Percentiles rank a stretch among this genome's conserved stretches.
Conservation (phyloP, 345 rosid species). For the Rhizophora apiculata region DNA sequence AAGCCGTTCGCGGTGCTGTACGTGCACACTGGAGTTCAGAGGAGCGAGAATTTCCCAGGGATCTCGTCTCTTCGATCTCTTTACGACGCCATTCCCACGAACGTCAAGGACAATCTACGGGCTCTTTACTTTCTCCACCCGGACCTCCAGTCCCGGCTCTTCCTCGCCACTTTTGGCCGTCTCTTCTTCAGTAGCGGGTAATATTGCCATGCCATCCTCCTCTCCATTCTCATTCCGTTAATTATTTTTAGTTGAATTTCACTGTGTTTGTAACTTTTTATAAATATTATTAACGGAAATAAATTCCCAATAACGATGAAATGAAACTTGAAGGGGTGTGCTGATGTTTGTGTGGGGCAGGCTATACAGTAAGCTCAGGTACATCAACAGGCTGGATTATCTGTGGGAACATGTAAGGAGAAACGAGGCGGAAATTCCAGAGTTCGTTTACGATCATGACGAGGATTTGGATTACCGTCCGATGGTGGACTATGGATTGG, state of each 20-base stretch:
- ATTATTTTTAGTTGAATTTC: background rate
- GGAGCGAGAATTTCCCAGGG: slow-evolving; percentile 55
- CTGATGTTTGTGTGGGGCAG: slow-evolving; percentile 21
- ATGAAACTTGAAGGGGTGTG: too few species aligned
- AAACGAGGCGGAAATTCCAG: slow-evolving; percentile 60
- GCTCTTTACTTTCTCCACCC: slow-evolving; percentile 63
- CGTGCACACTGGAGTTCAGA: slow-evolving; percentile 44
- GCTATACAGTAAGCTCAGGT: slow-evolving; percentile 51
- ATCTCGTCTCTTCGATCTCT: slow-evolving; percentile 44
- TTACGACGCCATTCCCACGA: slow-evolving; percentile 42
- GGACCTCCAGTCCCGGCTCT: slow-evolving; percentile 46
- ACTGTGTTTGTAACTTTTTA: background rate
- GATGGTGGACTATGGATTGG: slow-evolving; percentile 52
- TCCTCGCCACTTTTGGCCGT: slow-evolving; percentile 66
- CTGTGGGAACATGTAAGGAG: slow-evolving; percentile 62
- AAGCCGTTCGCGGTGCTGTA: slow-evolving; percentile 51
- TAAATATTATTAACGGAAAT: background rate
- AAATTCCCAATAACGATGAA: too few species aligned
- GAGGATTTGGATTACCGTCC: slow-evolving; percentile 47
- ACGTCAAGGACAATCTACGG: slow-evolving; percentile 35
- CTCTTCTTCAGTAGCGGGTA: slow-evolving; percentile 30
- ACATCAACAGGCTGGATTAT: slow-evolving; percentile 52
- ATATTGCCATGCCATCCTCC: background rate
- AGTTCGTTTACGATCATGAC: slow-evolving; percentile 55
- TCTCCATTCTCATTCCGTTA: too few species aligned